Evolutionary conservation across 2,329 filamentous ascomycete species (phyloP).

Genomic region (Pleurostoma richardsiae): DNA sequence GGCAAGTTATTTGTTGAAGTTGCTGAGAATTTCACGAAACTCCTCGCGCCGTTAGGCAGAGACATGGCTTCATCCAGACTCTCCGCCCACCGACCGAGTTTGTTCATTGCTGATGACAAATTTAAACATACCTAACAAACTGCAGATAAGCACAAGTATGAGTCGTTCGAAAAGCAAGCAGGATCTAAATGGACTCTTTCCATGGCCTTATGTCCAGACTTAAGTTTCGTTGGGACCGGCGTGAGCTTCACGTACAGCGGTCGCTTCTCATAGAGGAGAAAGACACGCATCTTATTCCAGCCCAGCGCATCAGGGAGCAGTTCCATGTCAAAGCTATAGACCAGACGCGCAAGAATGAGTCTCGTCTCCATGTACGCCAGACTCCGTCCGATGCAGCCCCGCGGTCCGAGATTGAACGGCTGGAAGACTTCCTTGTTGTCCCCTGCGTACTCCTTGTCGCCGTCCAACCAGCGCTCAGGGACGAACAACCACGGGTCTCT

Average conservation of each 20-base stretch:
- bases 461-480: slow-evolving; percentile 24
- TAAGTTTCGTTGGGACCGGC: slow-evolving; percentile 13
- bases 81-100: too few species aligned
- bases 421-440: slow-evolving; percentile 10
- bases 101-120: too few species aligned
- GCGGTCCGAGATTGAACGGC: slow-evolving; percentile 7
- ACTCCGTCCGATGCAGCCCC: slow-evolving; percentile 9
- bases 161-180: too few species aligned
- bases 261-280: slow-evolving; percentile 13
- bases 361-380: slow-evolving; percentile 17
- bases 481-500: slow-evolving; percentile 17
- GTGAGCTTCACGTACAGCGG: slow-evolving; percentile 10
- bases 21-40: too few species aligned
- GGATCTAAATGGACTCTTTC: too few species aligned
- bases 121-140: too few species aligned
- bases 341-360: slow-evolving; percentile 12
- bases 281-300: slow-evolving; percentile 11
- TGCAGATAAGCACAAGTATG: too few species aligned
- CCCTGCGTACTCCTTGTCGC: slow-evolving; percentile 2
- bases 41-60: too few species aligned
- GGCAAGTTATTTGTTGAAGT: too few species aligned
- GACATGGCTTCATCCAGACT: too few species aligned
- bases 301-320: slow-evolving; percentile 9
- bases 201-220: too few species aligned
- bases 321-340: slow-evolving; percentile 19